Percentiles rank a stretch among this genome's conserved stretches.
Conservation (phyloP, 1,284 basidiomycete genomes). For the Porphyrellus sp. region DNA sequence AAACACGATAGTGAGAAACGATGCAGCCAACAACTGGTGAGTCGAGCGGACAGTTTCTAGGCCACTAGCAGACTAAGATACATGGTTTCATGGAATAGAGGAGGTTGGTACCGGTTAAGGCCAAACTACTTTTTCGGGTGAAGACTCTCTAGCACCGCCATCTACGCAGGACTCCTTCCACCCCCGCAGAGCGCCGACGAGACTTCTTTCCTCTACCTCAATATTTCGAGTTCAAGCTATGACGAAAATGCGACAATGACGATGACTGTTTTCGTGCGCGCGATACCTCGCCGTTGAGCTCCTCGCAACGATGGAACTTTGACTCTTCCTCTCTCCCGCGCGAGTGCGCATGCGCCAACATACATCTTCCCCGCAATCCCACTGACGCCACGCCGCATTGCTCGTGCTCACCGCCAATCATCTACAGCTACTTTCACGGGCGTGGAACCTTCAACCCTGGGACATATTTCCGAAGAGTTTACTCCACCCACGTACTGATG, state of each 20-base stretch:
- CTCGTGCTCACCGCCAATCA: neutral
- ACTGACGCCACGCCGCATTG: conserved; percentile 1
- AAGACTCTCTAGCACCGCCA: no score
- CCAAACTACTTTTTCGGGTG: no score
- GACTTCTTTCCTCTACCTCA: no score
- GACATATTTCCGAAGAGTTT: conserved; percentile 56
- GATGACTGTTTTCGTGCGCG: conserved; percentile 54
- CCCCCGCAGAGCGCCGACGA: no score
- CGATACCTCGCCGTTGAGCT: neutral
- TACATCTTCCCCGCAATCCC: neutral
- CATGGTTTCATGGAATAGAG: no score
- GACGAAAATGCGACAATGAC: conserved; percentile 75
- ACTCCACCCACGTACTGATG: neutral
- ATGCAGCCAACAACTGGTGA: no score
- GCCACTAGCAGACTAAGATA: no score
- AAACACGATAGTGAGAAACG: no score
- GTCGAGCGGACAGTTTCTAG: no score
- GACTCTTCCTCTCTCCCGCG: conserved; percentile 74
- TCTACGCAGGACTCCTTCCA: no score
- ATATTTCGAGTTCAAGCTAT: conserved; percentile 72
- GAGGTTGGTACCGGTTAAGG: no score
- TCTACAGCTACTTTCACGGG: conserved; percentile 75
- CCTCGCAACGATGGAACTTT: conserved; percentile 53
- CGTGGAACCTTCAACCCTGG: conserved; percentile 80
- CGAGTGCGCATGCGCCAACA: conserved; percentile 46